phyloP scores from a whole-genome alignment of 1,284 basidiomycete species.

The Coniophora puteana region DNA sequence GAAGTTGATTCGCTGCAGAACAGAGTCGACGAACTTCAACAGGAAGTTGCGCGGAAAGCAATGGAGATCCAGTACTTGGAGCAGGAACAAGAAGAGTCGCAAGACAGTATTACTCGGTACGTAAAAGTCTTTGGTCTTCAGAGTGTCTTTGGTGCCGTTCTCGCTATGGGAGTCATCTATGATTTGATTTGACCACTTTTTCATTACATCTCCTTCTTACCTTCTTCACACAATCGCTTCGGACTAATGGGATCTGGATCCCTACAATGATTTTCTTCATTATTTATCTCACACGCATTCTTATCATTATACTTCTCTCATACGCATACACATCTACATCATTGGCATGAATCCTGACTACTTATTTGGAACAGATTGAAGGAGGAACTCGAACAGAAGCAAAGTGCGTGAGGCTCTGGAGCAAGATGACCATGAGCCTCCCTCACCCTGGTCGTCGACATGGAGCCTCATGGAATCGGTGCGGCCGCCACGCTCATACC shows the following conservation, averaged over 20 bases:
- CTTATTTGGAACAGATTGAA: conserved; percentile 56
- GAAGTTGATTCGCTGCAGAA: conserved; percentile 58
- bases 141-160: conserved; percentile 49
- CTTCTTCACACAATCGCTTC: conserved; percentile 12
- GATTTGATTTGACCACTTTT: conserved; percentile 42
- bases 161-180: conserved; percentile 54
- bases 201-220: conserved; percentile 17
- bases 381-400: conserved; percentile 54
- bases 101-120: conserved; percentile 75
- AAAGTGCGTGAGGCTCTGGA: conserved; percentile 8
- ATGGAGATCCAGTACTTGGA: conserved; percentile 80
- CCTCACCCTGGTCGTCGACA: neutral
- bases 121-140: conserved; percentile 59
- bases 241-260: conserved; percentile 19
- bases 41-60: conserved; percentile 60
- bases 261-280: conserved; percentile 11
- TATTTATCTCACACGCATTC: too few species aligned
- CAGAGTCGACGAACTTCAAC: conserved; percentile 53
- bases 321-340: conserved; percentile 13
- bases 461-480: conserved; percentile 31
- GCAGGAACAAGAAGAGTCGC: conserved; percentile 69
- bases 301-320: conserved; percentile 35
- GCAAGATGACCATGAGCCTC: neutral
- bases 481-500: conserved; percentile 19
- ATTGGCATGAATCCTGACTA: too few species aligned